Conservation (phyloP, 805 yeast species). For the Pichia gijzeniarum region DNA sequence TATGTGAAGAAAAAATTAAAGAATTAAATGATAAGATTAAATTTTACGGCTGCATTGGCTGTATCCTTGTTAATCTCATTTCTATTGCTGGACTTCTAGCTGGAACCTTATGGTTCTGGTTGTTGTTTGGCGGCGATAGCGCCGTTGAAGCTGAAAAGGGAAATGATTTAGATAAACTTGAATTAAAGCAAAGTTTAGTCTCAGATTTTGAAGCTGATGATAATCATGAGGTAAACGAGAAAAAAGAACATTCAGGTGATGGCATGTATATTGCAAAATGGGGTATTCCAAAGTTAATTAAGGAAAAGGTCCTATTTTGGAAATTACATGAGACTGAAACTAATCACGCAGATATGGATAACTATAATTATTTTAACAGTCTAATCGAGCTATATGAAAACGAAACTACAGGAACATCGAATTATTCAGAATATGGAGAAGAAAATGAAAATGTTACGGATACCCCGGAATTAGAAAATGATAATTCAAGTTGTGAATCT, state of each 20-base stretch:
- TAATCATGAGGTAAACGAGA: neutral
- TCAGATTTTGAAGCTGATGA: neutral
- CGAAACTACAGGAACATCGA: neutral
- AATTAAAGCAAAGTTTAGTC: no score
- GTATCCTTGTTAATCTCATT: neutral
- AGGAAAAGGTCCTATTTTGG: conserved; percentile 4
- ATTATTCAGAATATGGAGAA: neutral
- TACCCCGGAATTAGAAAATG: no score
- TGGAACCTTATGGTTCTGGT: neutral
- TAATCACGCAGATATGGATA: neutral
- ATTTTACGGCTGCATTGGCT: conserved; percentile 5
- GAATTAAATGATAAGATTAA: conserved; percentile 16
- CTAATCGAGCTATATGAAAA: neutral
- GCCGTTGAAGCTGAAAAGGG: neutral
- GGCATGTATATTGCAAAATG: neutral
- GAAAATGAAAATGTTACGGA: neutral
- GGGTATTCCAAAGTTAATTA: neutral
- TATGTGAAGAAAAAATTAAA: conserved; percentile 16
- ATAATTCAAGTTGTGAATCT: no score
- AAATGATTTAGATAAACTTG: no score
- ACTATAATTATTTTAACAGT: neutral
- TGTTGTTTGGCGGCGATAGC: no score
- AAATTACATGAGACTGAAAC: neutral
- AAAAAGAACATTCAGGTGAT: neutral
- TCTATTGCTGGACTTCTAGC: neutral